Evolutionary conservation across 805 yeast species (phyloP), one percentile per base, ranked within the genome.

Genomic region (Ogataea nitratoaversa): DNA sequence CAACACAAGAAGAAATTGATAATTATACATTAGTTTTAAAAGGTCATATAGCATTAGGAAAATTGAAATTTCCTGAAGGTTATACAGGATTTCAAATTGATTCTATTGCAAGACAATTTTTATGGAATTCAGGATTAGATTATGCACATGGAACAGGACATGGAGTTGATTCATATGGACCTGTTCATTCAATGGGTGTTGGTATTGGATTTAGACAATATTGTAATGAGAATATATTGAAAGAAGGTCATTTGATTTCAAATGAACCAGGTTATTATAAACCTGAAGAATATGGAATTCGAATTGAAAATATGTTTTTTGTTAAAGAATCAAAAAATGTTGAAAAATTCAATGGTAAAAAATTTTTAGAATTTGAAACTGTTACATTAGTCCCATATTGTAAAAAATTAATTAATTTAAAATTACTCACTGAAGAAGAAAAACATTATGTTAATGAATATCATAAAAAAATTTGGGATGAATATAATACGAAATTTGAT

Each of bases 71-170:
- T 56, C 84, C 84, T 2, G 72, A 72, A 48, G 68, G 70, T 33
- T 70, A 78, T 22, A 70, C 78, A 3, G 83, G 83, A 5, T 67
- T 61, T 39, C 69, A 70, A 44, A 62, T 78, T 38, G 84, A 78
- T 56, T 62, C 75, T 4, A 64, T 78, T 44, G 83, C 84, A 8
- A 68, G 84, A 59, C 80, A 76, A 49, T 67, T 56, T 47, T 65
- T 78, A 43, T 78, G 84, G 84, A 61, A 61, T 37, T 49, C 67
- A 31, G 81, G 81, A 2, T 57, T 78, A 46, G 82, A 78, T 57
- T 78, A 78, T 55, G 70, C 72, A 23, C 84, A 78, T 54, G 83
- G 83, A 24, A 78, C 84, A 5, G 78, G 82, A 0, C 84, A 78
- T 57, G 84, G 84, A 3, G 68, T 78, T 39, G 83, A 81, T n/a